Base-by-base conservation (phyloP, 2,329 filamentous ascomycete genomes). In the Apiospora phragmitis region DNA sequence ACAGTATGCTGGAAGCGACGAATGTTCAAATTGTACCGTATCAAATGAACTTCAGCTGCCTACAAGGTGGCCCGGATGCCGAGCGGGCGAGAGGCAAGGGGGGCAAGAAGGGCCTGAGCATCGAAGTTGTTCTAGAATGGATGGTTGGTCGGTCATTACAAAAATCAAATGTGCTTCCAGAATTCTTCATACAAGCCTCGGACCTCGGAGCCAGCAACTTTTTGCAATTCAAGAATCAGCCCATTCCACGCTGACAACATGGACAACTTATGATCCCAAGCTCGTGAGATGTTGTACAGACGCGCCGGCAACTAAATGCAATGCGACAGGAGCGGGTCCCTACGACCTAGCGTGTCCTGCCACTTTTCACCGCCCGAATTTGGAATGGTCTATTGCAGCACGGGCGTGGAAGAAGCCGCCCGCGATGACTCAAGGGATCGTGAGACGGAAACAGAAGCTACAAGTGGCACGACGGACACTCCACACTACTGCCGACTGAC, bases 331-430 rank as follows among this genome's bases (percentile, higher is more conserved):
- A n/a, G n/a, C 12, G 24, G 49, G 49, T 14, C 11, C 12, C 55
- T 38, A n/a, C 32, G 18, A n/a, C 32, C 18, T 62, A 38, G 55
- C 32, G 55, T 12, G 55, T 62, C 55, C 68, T 72, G 71, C 75
- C 74, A 49, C 5, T 32, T 68, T 71, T 76, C 72, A 76, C 74
- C 75, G 75, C 75, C 74, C 29, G 72, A 74, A 75, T 73, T 70
- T 47, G n/a, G n/a, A 24, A 66, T n/a, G 24, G 51, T 38, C 38
- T 24, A 14, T 51, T 70, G 29, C 16, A 24, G 43, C 43, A 41
- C 59, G n/a, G 65, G 29, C 47, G 38, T 69, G n/a, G 51, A 59
- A 35, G 51, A 35, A 35, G 51, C 51, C 51, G 51, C 26, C 49
- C 49, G 49, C 49, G 26, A 55, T 14, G 26, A 14, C 32, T 32